Conservation (phyloP, 2,329 filamentous ascomycete species). For the Neopestalotiopsis sp. region DNA sequence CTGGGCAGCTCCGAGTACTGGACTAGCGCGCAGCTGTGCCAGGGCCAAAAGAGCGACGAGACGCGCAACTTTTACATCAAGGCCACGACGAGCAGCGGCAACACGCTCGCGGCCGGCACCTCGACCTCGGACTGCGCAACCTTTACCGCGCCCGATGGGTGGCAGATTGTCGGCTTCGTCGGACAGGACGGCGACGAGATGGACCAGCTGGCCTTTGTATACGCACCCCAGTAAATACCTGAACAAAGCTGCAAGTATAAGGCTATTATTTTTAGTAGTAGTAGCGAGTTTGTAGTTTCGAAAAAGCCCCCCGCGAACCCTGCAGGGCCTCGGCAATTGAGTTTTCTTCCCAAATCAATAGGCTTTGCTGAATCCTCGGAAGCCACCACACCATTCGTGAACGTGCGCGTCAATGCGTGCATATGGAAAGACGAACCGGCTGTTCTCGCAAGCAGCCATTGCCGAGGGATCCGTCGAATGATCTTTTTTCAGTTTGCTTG, state of each 20-base stretch:
- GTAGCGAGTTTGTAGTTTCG: not conserved
- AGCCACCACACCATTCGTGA: not conserved
- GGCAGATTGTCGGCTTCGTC: constrained; percentile 58
- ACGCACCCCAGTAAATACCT: constrained; percentile 43
- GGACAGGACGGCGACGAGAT: constrained; percentile 60
- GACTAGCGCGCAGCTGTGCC: constrained; percentile 54
- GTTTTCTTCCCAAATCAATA: not conserved
- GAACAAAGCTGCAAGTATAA: not conserved
- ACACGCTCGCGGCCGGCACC: constrained; percentile 50
- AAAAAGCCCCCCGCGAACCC: not conserved
- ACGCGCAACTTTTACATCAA: constrained; percentile 63
- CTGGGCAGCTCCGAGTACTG: constrained; percentile 55
- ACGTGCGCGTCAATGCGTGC: not conserved
- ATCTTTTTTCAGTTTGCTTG: too few species aligned
- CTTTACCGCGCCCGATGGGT: constrained; percentile 52
- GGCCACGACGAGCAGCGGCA: constrained; percentile 56
- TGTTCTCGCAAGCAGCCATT: not conserved
- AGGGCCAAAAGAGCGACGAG: constrained; percentile 48
- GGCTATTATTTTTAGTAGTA: not conserved
- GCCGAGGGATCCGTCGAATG: not conserved
- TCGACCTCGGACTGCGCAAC: constrained; percentile 52
- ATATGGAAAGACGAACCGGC: not conserved
- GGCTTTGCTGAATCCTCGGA: not conserved
- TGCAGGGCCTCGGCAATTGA: not conserved
- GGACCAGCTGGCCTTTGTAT: constrained; percentile 58